Evolutionary conservation across 164 flowering plant genomes (phyloP), one percentile per base, ranked within the genome.

Genomic region (Kingdonia uniflora): DNA sequence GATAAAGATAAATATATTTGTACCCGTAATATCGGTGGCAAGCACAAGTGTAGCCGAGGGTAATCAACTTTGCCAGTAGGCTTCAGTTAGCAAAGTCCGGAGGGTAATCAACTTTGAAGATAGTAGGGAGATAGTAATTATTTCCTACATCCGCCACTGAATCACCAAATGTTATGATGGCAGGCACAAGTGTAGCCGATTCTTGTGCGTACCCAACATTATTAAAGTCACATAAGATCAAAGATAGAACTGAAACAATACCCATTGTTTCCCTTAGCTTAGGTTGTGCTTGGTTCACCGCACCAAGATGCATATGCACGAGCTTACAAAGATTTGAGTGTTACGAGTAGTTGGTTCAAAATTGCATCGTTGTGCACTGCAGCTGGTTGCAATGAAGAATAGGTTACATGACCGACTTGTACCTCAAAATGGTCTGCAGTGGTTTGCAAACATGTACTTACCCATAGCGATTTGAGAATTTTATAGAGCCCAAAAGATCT

Each of bases 41-140:
- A 92, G 63, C 91, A 86, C 49, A 92, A 92, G n/a, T n/a, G n/a
- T n/a, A n/a, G n/a, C n/a, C n/a, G n/a, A n/a, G n/a, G n/a, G n/a
- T n/a, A n/a, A n/a, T n/a, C n/a, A n/a, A n/a, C n/a, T 64, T 96
- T 84, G 3, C 99, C 98, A 7, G 99, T 92, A 11, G 99, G 60
- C 33, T 76, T 16, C 1, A 75, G 41, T 68, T 77, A 44, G 47
- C 57, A 19, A 86, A 92, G 54, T 92, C 99, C 47, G 99, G 99
- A 43, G 94, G 95, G 62, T 79, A 76, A 56, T 92, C 61, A 23
- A 96, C 95, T 75, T 76, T 92, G 72, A 71, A 80, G 40, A 88
- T 11, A 6, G 98, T 88, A 21, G 63, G 62, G 22, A 88, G 61
- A 57, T 92, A 79, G 79, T 92, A 71, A 58, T 92, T 92, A 71